Evolutionary conservation across 371 early-diverging fungal species (phyloP), one percentile per base, ranked within the genome.

Genomic region (Apophysomyces variabilis): DNA sequence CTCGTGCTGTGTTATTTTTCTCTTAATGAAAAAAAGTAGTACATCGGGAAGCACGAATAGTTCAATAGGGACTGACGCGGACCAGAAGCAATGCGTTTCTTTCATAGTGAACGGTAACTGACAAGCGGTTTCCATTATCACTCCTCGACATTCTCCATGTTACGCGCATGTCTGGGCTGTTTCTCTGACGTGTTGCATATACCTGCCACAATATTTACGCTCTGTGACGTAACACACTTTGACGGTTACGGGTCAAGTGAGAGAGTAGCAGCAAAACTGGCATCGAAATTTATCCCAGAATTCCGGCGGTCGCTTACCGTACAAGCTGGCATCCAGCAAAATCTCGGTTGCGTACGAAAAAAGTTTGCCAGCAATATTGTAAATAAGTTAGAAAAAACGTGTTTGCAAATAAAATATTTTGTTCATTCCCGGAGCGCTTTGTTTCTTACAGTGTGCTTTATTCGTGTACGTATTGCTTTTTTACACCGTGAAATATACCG

Each of bases 201-300:
- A 43, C 43, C 43, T 43, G 43, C 43, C 14, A 4, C 43, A 43
- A 43, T 43, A 43, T 43, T 43, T 43, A 43, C 5, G 43, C 43
- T 43, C 43, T 4, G 43, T 1, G 9, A 43, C 5, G 43, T 4
- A 43, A 0, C 43, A 0, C 43, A 43, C 43, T 43, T 43, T 43
- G 43, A 60, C 39, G 60, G 60, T 46, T 35, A 57, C 5, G 37
- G n/a, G 13, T 26, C 13, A 35, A 35, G 37, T 57, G 37, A 13
- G n/a, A 18, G 47, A 13, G 60, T 18, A 50, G 32, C 45, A n/a
- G 47, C 60, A 12, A 44, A 18, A 43, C 43, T 43, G 43, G 43
- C 5, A 43, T 43, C 43, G 2, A 43, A 43, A 4, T 2, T 3
- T 43, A 12, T 43, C 2, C 43, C 9, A 14, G 14, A 14, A 14